A percentile compares a stretch with the other conserved stretches of the same genome.
phyloP scores from a whole-genome alignment of 2,329 filamentous ascomycete genomes.

The Fusarium brachygibbosum region DNA sequence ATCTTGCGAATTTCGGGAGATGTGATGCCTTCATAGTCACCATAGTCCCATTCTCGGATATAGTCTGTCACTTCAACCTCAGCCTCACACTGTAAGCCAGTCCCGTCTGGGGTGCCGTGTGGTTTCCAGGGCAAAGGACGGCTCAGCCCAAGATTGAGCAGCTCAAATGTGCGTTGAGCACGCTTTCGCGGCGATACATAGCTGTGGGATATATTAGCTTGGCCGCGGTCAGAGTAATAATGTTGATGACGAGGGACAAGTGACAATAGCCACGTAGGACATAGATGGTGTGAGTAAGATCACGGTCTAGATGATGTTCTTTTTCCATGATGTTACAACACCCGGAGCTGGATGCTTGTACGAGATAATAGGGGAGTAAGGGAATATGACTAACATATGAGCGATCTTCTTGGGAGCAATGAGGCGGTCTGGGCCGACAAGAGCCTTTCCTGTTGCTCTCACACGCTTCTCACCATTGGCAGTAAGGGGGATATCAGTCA shows the following conservation, averaged over 20 bases:
- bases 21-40: slow-evolving; percentile 86
- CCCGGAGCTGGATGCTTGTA: background rate
- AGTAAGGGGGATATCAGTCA: slow-evolving; percentile 88
- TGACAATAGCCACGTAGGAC: background rate
- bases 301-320: background rate
- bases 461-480: slow-evolving; percentile 83
- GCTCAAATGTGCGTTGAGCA: slow-evolving; percentile 90
- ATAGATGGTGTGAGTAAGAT: background rate
- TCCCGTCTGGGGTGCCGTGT: slow-evolving; percentile 57
- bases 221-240: background rate
- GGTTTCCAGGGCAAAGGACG: slow-evolving; percentile 77
- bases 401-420: slow-evolving; percentile 86
- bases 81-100: slow-evolving; percentile 66
- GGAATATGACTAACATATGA: slow-evolving; percentile 75
- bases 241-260: background rate
- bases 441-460: slow-evolving; percentile 81
- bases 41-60: slow-evolving; percentile 90
- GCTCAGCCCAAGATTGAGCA: slow-evolving; percentile 80
- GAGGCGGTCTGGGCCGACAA: slow-evolving; percentile 85
- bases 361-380: background rate
- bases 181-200: slow-evolving; percentile 90
- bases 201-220: slow-evolving; percentile 54
- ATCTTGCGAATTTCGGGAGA: slow-evolving; percentile 74
- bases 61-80: slow-evolving; percentile 76
- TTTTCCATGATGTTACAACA: background rate